Evolutionary conservation across 2,329 filamentous ascomycete species (phyloP), one percentile per base, ranked within the genome.

Genomic region (Fusarium fujikuroi): DNA sequence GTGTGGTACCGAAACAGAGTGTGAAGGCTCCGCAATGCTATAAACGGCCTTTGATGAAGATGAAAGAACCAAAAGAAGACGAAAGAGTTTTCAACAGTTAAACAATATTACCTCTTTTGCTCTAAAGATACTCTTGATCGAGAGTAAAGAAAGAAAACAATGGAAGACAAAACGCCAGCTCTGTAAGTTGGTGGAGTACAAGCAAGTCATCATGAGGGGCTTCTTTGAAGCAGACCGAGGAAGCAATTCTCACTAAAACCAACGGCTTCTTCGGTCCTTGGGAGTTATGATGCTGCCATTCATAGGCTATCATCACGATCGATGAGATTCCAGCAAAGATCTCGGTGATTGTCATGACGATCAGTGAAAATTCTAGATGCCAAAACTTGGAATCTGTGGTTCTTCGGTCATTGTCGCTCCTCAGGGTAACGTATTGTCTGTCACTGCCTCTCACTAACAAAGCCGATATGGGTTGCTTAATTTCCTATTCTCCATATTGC

Each of bases 321-420:
- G 70, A 71, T 67, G 54, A 30, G 58, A 60, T 67, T 60, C n/a
- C 32, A 49, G 23, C 28, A 42, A 39, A 54, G 40, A 54, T 61
- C 25, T 58, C 25, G 46, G 30, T 39, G 43, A 56, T 53, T 25
- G 50, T 53, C 42, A 46, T 66, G 47, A 30, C 46, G 70, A 68
- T 68, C 61, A 54, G 11, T 23, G 47, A 34, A n/a, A 34, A 54
- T 11, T 25, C 15, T 34, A 49, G 32, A 56, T 66, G 30, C 25
- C 23, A 57, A 57, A 44, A n/a, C 40, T n/a, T 54, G 59, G 30
- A 40, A 71, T 30, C 28, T 52, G 61, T 57, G 60, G 49, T 63
- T 52, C 42, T 39, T 50, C 7, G 54, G n/a, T 34, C 23, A 23
- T 16, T 9, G 18, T 47, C 54, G 21, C 36, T 60, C 25, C 9